Conservation (phyloP, 352 stramenopile genomes). For the Albugo laibachii region DNA sequence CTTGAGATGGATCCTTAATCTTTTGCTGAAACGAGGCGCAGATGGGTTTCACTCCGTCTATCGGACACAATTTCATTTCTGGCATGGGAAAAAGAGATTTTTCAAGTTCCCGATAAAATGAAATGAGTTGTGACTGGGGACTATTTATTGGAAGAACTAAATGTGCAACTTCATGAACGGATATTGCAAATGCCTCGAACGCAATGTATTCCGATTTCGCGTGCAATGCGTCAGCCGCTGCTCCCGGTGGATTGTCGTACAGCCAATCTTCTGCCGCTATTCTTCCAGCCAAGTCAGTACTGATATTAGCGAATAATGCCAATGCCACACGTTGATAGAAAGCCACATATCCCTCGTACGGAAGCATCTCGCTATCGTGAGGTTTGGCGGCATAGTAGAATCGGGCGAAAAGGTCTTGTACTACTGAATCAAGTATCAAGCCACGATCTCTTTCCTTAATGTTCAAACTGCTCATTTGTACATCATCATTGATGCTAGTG, state of each 20-base stretch:
- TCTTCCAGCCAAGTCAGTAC: conserved; percentile 12
- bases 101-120: conserved; percentile 11
- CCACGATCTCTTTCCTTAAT: conserved; percentile 20
- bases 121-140: not conserved
- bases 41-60: too few species aligned
- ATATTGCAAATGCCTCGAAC: conserved; percentile 8
- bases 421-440: conserved; percentile 12
- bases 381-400: conserved; percentile 32
- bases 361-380: conserved; percentile 22
- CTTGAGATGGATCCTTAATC: too few species aligned
- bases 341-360: conserved; percentile 16
- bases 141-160: too few species aligned
- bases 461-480: conserved; percentile 32
- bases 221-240: not conserved
- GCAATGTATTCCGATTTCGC: conserved; percentile 10
- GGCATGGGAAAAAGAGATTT: conserved; percentile 37
- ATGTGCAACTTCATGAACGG: too few species aligned
- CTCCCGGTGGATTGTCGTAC: conserved; percentile 28
- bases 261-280: conserved; percentile 38
- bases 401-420: conserved; percentile 11
- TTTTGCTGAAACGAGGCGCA: too few species aligned
- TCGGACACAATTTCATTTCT: conserved; percentile 21
- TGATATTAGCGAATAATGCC: conserved; percentile 30
- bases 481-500: conserved; percentile 12
- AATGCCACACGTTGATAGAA: conserved; percentile 45